These are phyloP conservation scores for Candida maris DNA, from an alignment of 805 yeast species.

Conservation along the genomic window DNA sequence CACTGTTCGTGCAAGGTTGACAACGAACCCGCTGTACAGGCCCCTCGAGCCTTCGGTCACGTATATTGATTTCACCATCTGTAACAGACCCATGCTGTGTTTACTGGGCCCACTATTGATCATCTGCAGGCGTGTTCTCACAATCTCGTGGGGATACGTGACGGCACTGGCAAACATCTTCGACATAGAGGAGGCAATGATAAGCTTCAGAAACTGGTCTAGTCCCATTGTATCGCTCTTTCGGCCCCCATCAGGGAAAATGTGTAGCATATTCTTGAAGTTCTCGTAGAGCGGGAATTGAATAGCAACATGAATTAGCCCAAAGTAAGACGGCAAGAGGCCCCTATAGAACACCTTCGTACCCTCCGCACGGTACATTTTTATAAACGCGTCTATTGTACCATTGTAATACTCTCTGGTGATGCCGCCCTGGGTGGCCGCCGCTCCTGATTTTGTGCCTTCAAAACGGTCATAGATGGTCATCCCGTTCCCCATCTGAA, in stretches of 20 bases:
- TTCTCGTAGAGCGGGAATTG: constrained; percentile 93
- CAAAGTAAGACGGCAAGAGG: constrained; percentile 83
- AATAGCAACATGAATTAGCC: constrained; percentile 88
- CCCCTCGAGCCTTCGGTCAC: constrained; percentile 72
- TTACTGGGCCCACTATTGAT: constrained; percentile 29
- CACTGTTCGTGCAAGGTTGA: constrained; percentile 84
- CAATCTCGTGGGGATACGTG: constrained; percentile 94
- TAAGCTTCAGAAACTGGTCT: constrained; percentile 37
- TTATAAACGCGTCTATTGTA: constrained; percentile 77
- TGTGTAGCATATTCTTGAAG: constrained; percentile 52
- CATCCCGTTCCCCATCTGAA: constrained; percentile 56
- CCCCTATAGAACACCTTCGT: constrained; percentile 81
- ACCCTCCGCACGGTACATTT: constrained; percentile 81
- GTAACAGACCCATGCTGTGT: constrained; percentile 19
- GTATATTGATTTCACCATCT: constrained; percentile 41
- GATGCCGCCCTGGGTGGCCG: constrained; percentile 19
- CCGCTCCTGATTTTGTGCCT: constrained; percentile 14
- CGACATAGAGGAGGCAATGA: constrained; percentile 70
- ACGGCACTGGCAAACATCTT: constrained; percentile 85
- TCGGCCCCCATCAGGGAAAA: constrained; percentile 11
- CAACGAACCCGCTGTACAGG: constrained; percentile 84
- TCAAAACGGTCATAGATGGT: constrained; percentile 36
- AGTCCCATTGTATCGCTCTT: constrained; percentile 7
- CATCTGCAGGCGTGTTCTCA: constrained; percentile 87
- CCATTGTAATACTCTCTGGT: constrained; percentile 54